A percentile compares a stretch with the other conserved stretches of the same genome.
These are phyloP conservation scores for Paecilomyces fulvus DNA, from an alignment of 2,329 filamentous ascomycete species.

Conservation along the genomic window DNA sequence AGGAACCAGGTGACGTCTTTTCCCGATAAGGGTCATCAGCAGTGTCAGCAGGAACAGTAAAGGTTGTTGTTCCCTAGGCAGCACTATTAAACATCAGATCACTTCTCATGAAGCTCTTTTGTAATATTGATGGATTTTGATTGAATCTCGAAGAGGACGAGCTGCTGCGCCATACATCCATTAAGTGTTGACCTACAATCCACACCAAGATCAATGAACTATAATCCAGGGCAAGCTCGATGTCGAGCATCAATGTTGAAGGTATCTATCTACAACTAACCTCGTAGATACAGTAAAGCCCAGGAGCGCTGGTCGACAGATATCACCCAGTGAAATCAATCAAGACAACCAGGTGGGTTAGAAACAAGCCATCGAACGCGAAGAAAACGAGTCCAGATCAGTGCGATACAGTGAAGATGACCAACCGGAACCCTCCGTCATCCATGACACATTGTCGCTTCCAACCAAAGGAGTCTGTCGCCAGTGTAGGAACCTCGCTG, in stretches of 20 bases:
- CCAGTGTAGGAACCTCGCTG: not conserved
- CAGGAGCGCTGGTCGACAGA: slow-evolving; percentile 1
- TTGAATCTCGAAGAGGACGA: not conserved
- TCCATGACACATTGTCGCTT: not conserved
- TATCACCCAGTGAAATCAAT: slow-evolving; percentile 22
- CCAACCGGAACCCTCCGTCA: slow-evolving; percentile 11
- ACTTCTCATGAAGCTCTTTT: too few relatives aligned
- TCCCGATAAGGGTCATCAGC: not conserved
- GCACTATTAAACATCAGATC: too few relatives aligned
- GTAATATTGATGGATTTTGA: too few relatives aligned
- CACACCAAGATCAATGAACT: not conserved
- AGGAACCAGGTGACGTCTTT: not conserved
- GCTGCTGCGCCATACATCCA: not conserved
- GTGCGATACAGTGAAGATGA: slow-evolving; percentile 31
- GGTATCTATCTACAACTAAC: not conserved
- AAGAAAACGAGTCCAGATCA: slow-evolving; percentile 9
- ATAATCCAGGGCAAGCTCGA: not conserved
- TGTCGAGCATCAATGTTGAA: not conserved
- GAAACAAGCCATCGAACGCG: slow-evolving; percentile 8
- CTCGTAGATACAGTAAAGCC: slow-evolving; percentile 1
- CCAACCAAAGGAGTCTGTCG: slow-evolving; percentile 3
- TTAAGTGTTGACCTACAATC: not conserved
- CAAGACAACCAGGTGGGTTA: slow-evolving; percentile 20
- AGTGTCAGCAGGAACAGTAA: too few relatives aligned
- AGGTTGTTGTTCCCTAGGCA: too few relatives aligned